A percentile compares a stretch with the other conserved stretches of the same genome.
Evolutionary conservation across 2,329 filamentous ascomycete species (phyloP).

Genomic region (Graphium sp.): DNA sequence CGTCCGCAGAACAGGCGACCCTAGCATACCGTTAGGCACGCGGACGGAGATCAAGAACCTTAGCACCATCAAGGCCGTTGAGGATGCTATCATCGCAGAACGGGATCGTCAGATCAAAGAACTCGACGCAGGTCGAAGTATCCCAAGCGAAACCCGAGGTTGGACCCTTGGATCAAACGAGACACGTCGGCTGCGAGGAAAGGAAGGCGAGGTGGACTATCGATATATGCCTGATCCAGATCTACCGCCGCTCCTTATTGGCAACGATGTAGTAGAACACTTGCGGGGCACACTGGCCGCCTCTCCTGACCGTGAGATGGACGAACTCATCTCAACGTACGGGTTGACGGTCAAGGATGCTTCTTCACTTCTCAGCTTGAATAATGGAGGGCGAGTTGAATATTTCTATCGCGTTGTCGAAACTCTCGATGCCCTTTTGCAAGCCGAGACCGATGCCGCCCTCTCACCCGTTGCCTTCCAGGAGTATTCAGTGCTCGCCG

Average conservation of each 20-base stretch:
- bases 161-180: constrained; percentile 77
- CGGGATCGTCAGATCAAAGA: constrained; percentile 73
- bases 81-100: constrained; percentile 87
- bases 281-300: constrained; percentile 48
- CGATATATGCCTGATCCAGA: constrained; percentile 98
- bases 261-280: constrained; percentile 47
- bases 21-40: constrained; percentile 44
- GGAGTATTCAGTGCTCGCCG: constrained; percentile 26
- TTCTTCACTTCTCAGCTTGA: constrained; percentile 57
- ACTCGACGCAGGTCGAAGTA: constrained; percentile 54
- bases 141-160: constrained; percentile 79
- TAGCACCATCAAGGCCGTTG: constrained; percentile 84
- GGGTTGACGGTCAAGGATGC: constrained; percentile 69
- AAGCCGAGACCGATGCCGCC: constrained; percentile 9
- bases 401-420: constrained; percentile 60
- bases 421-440: constrained; percentile 16
- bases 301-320: constrained; percentile 54
- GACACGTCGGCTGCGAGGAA: constrained; percentile 69
- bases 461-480: constrained; percentile 11
- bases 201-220: constrained; percentile 95
- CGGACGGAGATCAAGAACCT: constrained; percentile 96
- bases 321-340: constrained; percentile 43
- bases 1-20: constrained; percentile 42
- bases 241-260: constrained; percentile 63
- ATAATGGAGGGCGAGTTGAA: constrained; percentile 64